These are phyloP conservation scores for Pseudogymnoascus sp. DNA, from an alignment of 2,329 filamentous ascomycete species.

Conservation along the genomic window DNA sequence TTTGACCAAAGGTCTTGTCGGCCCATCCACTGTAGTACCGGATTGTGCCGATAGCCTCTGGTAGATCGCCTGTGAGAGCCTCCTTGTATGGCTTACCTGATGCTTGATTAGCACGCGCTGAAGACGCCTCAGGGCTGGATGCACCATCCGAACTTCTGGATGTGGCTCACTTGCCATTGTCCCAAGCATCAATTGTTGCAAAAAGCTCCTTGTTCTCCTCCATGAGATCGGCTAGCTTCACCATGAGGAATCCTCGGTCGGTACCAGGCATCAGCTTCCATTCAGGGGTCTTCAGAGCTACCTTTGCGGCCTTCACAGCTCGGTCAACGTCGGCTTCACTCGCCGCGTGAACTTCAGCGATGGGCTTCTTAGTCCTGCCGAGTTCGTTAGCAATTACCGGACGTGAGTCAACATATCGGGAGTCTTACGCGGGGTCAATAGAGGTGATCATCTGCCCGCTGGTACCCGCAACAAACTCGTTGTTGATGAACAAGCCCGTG, in stretches of 20 bases:
- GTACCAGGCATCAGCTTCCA: constrained; percentile 21
- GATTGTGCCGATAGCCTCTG: neutral
- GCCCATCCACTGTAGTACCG: constrained; percentile 15
- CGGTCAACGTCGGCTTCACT: constrained; percentile 16
- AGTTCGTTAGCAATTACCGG: too few relatives aligned
- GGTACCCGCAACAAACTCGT: too few relatives aligned
- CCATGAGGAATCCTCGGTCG: constrained; percentile 22
- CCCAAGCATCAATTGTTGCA: constrained; percentile 22
- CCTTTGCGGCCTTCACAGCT: constrained; percentile 18
- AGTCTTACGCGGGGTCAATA: too few relatives aligned
- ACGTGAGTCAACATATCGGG: too few relatives aligned
- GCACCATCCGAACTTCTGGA: too few relatives aligned
- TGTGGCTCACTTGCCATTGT: constrained; percentile 13
- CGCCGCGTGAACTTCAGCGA: constrained; percentile 15
- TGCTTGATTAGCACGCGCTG: too few relatives aligned
- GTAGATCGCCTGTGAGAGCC: constrained; percentile 11
- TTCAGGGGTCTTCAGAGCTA: constrained; percentile 20
- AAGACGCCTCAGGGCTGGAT: too few relatives aligned
- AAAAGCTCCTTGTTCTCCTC: constrained; percentile 23
- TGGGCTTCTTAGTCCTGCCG: neutral
- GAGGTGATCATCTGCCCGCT: too few relatives aligned
- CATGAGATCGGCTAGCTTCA: constrained; percentile 26
- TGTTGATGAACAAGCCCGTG: too few relatives aligned
- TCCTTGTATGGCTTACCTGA: constrained; percentile 6
- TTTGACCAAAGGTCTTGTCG: constrained; percentile 14